A percentile compares a stretch with the other conserved stretches of the same genome.
These are phyloP conservation scores for Leccinum fibrillosum DNA, from an alignment of 768 basidiomycete species.

Conservation along the genomic window DNA sequence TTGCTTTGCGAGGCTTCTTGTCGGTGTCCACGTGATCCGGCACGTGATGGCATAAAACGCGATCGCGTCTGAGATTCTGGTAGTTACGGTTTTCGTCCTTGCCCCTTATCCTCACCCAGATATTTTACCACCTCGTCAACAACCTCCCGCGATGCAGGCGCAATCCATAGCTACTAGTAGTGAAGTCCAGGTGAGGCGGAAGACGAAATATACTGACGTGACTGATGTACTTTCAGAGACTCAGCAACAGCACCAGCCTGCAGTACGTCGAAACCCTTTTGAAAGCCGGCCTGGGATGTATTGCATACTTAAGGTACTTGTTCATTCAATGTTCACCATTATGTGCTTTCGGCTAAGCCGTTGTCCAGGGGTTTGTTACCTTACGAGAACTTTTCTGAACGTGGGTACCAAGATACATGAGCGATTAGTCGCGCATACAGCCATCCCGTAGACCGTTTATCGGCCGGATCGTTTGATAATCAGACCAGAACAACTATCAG, in stretches of 20 bases:
- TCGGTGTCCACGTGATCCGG: conserved; percentile 19
- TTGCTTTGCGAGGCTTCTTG: too few relatives aligned
- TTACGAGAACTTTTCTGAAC: conserved; percentile 73
- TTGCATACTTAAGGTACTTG: conserved; percentile 66
- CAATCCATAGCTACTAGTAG: conserved; percentile 16
- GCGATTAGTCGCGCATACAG: neutral
- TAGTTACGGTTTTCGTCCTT: neutral
- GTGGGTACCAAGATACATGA: conserved; percentile 31
- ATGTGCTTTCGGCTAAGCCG: conserved; percentile 7
- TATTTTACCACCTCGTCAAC: neutral
- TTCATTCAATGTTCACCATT: neutral
- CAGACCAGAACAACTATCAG: conserved; percentile 44
- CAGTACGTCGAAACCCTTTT: conserved; percentile 70
- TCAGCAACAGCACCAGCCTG: conserved; percentile 59
- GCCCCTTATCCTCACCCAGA: neutral
- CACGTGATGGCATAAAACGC: conserved; percentile 11
- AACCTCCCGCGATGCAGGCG: conserved; percentile 20
- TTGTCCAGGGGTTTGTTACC: conserved; percentile 64
- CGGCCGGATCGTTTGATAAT: conserved; percentile 38
- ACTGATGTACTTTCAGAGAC: conserved; percentile 34
- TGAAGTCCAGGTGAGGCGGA: conserved; percentile 24
- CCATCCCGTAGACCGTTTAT: conserved; percentile 23
- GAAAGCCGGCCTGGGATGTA: conserved; percentile 69
- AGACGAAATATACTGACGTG: neutral
- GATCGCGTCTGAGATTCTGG: conserved; percentile 8